Percentiles rank a stretch among this genome's conserved stretches.
Evolutionary conservation across 2,329 filamentous ascomycete species (phyloP).

Genomic region (Venturia asperata): DNA sequence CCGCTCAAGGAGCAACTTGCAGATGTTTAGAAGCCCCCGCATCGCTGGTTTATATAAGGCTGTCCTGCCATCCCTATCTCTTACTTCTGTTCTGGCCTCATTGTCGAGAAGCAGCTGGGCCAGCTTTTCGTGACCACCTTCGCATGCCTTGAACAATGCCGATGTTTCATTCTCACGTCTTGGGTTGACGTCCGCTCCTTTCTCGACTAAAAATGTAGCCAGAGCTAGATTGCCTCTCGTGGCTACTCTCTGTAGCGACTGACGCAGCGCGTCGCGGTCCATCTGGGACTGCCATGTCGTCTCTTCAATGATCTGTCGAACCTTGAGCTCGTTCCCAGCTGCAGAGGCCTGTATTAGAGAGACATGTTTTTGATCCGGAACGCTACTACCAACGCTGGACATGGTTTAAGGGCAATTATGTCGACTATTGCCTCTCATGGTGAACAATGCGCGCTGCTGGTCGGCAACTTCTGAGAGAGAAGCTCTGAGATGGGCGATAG

Average conservation of each 20-base stretch:
- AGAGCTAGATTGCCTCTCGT: constrained; percentile 16
- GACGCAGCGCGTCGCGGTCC: constrained; percentile 19
- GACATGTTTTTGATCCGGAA: constrained; percentile 15
- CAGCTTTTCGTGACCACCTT: constrained; percentile 13
- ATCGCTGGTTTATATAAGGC: constrained; percentile 13
- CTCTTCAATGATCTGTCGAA: constrained; percentile 16
- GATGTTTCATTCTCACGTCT: constrained; percentile 8
- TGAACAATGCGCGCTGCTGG: background rate
- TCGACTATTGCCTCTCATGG: background rate
- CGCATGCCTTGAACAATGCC: constrained; percentile 16
- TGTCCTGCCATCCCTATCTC: constrained; percentile 19
- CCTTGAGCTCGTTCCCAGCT: constrained; percentile 8
- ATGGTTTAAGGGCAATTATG: background rate
- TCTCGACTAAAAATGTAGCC: constrained; percentile 8
- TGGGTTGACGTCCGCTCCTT: constrained; percentile 19
- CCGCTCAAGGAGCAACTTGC: constrained; percentile 31
- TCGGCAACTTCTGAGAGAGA: background rate
- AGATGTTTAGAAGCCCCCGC: constrained; percentile 25
- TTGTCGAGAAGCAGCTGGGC: constrained; percentile 17
- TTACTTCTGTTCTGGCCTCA: constrained; percentile 17
- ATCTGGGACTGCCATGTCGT: constrained; percentile 16
- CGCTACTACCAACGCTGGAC: constrained; percentile 15
- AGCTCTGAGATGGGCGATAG: background rate
- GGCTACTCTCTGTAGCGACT: constrained; percentile 18
- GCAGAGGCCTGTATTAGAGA: constrained; percentile 17